Evolutionary conservation across 2,329 filamentous ascomycete species (phyloP).

Genomic region (Knufia fluminis): DNA sequence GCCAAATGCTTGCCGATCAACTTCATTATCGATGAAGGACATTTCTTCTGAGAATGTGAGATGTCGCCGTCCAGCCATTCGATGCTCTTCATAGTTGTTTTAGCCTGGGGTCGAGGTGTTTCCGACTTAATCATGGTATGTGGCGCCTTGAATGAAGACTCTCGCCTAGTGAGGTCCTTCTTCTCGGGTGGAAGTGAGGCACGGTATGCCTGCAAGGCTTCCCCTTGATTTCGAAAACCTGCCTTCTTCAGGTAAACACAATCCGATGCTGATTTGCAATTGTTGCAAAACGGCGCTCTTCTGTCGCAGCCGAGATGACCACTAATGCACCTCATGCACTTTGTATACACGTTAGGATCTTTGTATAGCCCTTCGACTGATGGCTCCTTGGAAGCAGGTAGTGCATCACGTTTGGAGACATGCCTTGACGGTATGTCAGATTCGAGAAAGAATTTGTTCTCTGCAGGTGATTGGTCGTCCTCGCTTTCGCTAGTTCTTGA

Average conservation of each 20-base stretch:
- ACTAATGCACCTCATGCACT: neutral
- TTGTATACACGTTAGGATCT: neutral
- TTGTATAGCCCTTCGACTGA: neutral
- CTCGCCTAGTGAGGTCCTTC: neutral
- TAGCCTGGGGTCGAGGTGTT: neutral
- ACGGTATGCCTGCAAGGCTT: neutral
- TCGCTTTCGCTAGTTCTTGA: slow-evolving; percentile 1
- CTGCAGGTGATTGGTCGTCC: neutral
- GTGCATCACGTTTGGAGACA: neutral
- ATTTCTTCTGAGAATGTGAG: neutral
- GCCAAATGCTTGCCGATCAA: neutral
- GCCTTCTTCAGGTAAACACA: neutral
- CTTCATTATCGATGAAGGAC: neutral
- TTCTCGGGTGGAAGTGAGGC: neutral
- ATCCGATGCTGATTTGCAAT: neutral
- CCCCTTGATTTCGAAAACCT: neutral
- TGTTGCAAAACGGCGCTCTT: neutral
- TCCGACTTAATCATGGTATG: neutral
- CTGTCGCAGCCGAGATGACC: neutral
- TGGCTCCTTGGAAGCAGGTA: neutral
- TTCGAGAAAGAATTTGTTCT: neutral
- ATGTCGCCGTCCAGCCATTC: neutral
- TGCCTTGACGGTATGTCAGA: neutral
- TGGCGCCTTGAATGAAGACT: neutral
- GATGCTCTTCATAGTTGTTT: neutral